Conservation (phyloP, 805 yeast genomes). For the Saccharomyces jurei region DNA sequence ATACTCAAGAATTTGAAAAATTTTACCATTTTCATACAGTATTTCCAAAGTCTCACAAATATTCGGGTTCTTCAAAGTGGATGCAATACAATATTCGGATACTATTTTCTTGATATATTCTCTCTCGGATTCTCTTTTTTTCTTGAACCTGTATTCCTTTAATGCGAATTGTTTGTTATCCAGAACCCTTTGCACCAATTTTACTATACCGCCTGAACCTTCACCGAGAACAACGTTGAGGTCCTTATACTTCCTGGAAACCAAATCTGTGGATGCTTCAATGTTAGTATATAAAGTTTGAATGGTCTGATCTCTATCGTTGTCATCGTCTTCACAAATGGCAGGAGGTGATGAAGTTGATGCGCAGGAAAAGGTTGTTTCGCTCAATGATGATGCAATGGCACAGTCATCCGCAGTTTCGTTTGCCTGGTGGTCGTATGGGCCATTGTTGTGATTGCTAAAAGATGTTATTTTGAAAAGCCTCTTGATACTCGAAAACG, state of each 20-base stretch:
- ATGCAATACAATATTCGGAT: constrained; percentile 88
- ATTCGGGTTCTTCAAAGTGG: constrained; percentile 80
- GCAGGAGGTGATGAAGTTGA: not conserved
- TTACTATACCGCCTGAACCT: constrained; percentile 91
- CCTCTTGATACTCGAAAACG: not conserved
- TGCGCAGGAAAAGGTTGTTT: not conserved
- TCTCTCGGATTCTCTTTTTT: constrained; percentile 62
- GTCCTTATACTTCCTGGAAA: not conserved
- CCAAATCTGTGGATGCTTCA: not conserved
- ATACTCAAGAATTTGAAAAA: constrained; percentile 87
- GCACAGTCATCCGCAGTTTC: not conserved
- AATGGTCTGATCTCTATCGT: not conserved
- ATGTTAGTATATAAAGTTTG: not conserved
- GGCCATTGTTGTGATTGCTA: not conserved
- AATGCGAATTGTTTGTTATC: constrained; percentile 79
- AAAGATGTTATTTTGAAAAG: not conserved
- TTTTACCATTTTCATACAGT: constrained; percentile 75
- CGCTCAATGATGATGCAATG: not conserved
- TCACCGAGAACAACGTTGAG: constrained; percentile 43
- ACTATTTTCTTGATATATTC: constrained; percentile 88
- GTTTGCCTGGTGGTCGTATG: not conserved
- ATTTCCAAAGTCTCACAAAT: constrained; percentile 86
- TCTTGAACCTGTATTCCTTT: constrained; percentile 75
- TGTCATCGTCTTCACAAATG: not conserved
- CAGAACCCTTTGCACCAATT: constrained; percentile 54